phyloP scores from a whole-genome alignment of 306 rosid genomes.

The Astragalus membranaceus region DNA sequence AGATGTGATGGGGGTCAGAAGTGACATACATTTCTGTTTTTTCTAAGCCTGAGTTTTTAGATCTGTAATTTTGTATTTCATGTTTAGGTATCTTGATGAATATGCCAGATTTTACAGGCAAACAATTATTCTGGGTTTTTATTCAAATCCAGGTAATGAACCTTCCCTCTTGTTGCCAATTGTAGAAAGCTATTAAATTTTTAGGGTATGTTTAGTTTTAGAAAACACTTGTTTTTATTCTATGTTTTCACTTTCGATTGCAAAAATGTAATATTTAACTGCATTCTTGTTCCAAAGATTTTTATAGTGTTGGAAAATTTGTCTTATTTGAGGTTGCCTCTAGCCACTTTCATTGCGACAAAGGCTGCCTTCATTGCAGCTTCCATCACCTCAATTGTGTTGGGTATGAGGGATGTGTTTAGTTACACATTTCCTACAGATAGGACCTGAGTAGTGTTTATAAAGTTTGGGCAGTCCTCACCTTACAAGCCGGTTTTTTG shows the following conservation, averaged over 20 bases:
- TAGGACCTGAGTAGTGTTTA: too few relatives aligned
- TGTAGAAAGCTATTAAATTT: neutral
- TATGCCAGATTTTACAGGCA: constrained; percentile 76
- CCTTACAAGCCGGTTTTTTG: too few relatives aligned
- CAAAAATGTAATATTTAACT: neutral
- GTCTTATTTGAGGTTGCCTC: too few relatives aligned
- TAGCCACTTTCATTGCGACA: too few relatives aligned
- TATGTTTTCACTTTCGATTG: neutral
- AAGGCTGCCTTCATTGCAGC: too few relatives aligned
- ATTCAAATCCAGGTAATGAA: constrained; percentile 64
- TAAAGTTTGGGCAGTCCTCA: too few relatives aligned
- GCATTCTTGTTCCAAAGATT: neutral
- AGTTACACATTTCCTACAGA: too few relatives aligned
- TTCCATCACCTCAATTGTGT: too few relatives aligned
- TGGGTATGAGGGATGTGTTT: too few relatives aligned
- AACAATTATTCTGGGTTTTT: constrained; percentile 60
- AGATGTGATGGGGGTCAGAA: neutral
- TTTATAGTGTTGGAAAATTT: too few relatives aligned
- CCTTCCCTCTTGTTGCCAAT: neutral
- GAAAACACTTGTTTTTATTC: neutral
- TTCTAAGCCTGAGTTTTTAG: neutral
- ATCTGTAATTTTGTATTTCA: constrained; percentile 16
- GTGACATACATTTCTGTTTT: neutral
- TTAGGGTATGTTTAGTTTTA: neutral
- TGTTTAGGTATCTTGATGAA: constrained; percentile 68